Percentiles rank a stretch among this genome's conserved stretches.
Evolutionary conservation across 345 rosid genomes (phyloP).

Genomic region (Syzygium grande): DNA sequence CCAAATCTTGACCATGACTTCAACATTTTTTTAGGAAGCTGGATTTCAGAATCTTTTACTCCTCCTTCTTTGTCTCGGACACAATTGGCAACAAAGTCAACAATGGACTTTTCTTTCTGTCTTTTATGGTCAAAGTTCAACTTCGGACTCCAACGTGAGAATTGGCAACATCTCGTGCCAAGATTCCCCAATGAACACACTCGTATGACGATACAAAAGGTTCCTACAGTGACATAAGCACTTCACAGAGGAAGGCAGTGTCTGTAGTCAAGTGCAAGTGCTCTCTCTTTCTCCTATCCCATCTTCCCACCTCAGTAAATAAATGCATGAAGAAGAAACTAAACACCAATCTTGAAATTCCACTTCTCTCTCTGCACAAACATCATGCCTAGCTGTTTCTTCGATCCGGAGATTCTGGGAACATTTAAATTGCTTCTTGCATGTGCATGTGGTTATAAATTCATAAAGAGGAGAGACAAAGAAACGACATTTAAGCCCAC

Average conservation of each 20-base stretch:
- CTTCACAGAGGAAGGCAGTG: neutral
- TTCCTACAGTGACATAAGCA: neutral
- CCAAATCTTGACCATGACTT: no score
- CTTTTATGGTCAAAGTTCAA: no score
- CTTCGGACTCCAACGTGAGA: no score
- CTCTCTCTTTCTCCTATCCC: neutral
- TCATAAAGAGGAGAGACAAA: neutral
- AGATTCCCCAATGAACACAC: neutral
- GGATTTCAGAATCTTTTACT: no score
- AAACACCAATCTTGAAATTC: slow-evolving; percentile 20
- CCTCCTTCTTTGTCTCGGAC: no score
- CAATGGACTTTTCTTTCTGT: no score
- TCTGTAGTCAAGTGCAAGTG: neutral
- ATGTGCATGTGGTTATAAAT: slow-evolving; percentile 8
- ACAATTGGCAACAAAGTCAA: no score
- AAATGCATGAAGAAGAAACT: neutral
- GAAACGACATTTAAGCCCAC: slow-evolving; percentile 5
- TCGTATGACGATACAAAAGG: neutral
- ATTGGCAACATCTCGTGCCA: neutral
- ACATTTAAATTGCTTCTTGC: slow-evolving; percentile 4
- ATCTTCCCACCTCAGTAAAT: neutral
- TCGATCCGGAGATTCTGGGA: slow-evolving; percentile 78
- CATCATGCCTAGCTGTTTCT: slow-evolving; percentile 74
- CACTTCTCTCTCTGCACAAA: slow-evolving; percentile 31
- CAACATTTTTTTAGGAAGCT: no score